A percentile compares a stretch with the other conserved stretches of the same genome.
These are phyloP conservation scores for Gamsiella multidivaricata DNA, from an alignment of 192 early-diverging fungal genomes.

Conservation along the genomic window DNA sequence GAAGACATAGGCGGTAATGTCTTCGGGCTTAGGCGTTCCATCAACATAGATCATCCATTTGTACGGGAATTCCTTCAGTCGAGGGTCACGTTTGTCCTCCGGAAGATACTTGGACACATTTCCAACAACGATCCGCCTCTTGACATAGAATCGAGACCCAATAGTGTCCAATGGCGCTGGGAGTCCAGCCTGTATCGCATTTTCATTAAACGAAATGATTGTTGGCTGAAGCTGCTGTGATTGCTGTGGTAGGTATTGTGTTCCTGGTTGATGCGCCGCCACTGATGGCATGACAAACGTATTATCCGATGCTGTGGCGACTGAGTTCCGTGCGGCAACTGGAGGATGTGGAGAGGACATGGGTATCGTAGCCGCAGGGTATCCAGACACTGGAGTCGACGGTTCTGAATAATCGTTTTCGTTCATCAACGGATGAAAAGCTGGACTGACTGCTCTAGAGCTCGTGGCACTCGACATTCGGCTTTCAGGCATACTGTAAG, in stretches of 20 bases:
- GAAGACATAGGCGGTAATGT: slow-evolving; percentile 74
- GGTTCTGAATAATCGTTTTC: slow-evolving; percentile 35
- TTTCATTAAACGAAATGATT: slow-evolving; percentile 48
- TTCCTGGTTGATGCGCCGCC: not conserved
- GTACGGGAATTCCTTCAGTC: slow-evolving; percentile 72
- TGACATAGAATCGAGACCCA: slow-evolving; percentile 81
- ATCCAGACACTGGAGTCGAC: slow-evolving; percentile 18
- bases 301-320: not conserved
- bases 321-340: not conserved
- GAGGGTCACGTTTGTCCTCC: slow-evolving; percentile 66
- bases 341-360: not conserved
- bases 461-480: slow-evolving; percentile 38
- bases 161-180: slow-evolving; percentile 47
- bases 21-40: slow-evolving; percentile 61
- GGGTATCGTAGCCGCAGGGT: slow-evolving; percentile 10
- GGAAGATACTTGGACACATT: slow-evolving; percentile 80
- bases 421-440: slow-evolving; percentile 40
- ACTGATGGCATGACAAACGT: not conserved
- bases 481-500: slow-evolving; percentile 20
- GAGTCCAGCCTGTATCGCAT: slow-evolving; percentile 38
- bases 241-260: not conserved
- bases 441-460: slow-evolving; percentile 34
- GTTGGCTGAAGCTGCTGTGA: slow-evolving; percentile 29
- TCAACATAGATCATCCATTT: slow-evolving; percentile 93
- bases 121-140: slow-evolving; percentile 72